Conservation (phyloP, 371 early-diverging fungal species). For the Mortierella sp. region DNA sequence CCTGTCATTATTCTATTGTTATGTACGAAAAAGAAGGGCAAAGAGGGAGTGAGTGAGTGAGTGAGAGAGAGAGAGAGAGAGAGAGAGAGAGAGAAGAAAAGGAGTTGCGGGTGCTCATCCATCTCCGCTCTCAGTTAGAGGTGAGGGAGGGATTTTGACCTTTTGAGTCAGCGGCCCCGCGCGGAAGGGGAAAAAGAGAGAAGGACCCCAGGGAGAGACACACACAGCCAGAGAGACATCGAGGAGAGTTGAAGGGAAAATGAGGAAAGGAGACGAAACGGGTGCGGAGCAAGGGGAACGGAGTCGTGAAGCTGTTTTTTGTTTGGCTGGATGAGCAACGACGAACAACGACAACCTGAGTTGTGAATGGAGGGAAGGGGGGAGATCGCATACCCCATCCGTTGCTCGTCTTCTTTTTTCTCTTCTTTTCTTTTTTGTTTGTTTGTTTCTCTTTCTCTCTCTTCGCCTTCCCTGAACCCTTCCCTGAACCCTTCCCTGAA, state of each 20-base stretch:
- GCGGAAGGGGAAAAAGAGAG: background rate
- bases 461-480: too few species aligned
- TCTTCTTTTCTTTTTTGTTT: background rate
- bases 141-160: background rate
- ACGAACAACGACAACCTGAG: background rate
- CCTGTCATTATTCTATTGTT: background rate
- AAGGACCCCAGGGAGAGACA: slow-evolving; percentile 3
- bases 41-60: too few species aligned
- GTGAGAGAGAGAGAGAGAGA: too few species aligned
- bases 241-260: background rate
- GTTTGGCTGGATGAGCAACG: background rate
- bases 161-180: slow-evolving; percentile 5
- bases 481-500: too few species aligned
- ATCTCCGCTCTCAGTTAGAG: slow-evolving; percentile 2
- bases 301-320: background rate
- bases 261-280: slow-evolving; percentile 4
- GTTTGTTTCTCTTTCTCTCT: background rate
- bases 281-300: background rate
- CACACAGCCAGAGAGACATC: background rate
- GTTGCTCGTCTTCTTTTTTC: background rate
- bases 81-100: background rate
- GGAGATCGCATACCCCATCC: background rate
- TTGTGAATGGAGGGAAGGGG: background rate
- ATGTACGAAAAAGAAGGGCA: too few species aligned
- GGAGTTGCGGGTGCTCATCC: background rate